Conservation (phyloP, 2,329 filamentous ascomycete species). For the Phyllosticta citrichinensis region DNA sequence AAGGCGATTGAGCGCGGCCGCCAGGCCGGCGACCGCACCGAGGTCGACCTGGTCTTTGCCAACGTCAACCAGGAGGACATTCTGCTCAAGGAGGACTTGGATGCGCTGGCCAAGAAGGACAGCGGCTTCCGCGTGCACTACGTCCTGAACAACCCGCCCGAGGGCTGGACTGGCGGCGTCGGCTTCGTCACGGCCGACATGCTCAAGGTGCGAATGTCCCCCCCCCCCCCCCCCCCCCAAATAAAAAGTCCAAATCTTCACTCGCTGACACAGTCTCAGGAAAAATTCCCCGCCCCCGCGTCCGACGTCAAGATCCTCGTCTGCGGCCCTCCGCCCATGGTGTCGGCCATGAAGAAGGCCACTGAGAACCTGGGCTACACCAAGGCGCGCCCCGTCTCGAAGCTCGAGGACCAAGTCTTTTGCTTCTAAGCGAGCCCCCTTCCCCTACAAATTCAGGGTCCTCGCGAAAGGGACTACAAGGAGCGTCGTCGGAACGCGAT, state of each 20-base stretch:
- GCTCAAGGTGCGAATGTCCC: conserved; percentile 58
- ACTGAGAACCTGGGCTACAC: conserved; percentile 80
- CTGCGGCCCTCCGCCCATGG: conserved; percentile 94
- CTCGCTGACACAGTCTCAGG: conserved; percentile 37
- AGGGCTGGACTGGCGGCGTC: conserved; percentile 82
- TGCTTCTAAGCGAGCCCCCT: conserved; percentile 55
- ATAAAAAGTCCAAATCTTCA: neutral
- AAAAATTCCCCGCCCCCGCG: conserved; percentile 72
- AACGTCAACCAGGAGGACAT: conserved; percentile 94
- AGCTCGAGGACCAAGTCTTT: conserved; percentile 96
- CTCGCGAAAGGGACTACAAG: too few species aligned
- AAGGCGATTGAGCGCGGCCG: conserved; percentile 80
- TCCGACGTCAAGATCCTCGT: conserved; percentile 86
- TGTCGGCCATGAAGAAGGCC: conserved; percentile 93
- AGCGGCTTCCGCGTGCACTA: conserved; percentile 80
- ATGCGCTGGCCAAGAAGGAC: conserved; percentile 67
- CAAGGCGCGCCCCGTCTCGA: conserved; percentile 91
- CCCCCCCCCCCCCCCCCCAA: too few species aligned
- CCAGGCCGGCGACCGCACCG: conserved; percentile 59
- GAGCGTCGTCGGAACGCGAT: too few species aligned
- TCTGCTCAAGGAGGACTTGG: conserved; percentile 83
- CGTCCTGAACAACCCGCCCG: conserved; percentile 90
- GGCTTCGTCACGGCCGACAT: conserved; percentile 94
- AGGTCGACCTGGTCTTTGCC: conserved; percentile 92
- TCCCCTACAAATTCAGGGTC: neutral